phyloP scores from a whole-genome alignment of 108 stramenopile genomes.

The Halocafeteria seosinensis region DNA sequence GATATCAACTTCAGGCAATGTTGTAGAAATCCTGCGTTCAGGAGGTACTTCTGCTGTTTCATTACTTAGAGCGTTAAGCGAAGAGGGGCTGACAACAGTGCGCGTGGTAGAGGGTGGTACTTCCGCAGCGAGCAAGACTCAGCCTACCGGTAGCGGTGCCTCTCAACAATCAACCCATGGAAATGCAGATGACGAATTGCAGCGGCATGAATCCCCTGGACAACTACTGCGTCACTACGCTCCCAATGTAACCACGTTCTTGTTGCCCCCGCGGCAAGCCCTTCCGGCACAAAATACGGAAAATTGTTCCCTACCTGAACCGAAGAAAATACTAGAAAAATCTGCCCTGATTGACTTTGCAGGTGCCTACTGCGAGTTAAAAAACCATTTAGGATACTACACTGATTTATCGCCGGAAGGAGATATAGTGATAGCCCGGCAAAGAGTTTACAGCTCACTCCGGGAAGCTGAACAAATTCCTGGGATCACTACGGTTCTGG shows the following conservation, averaged over 20 bases:
- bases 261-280: slow-evolving; percentile 16
- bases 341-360: slow-evolving; percentile 9
- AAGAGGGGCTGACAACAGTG: neutral
- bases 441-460: slow-evolving; percentile 53
- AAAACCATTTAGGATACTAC: slow-evolving; percentile 57
- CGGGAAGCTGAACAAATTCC: slow-evolving; percentile 61
- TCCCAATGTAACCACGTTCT: slow-evolving; percentile 63
- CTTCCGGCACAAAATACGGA: neutral
- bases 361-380: slow-evolving; percentile 49
- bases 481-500: slow-evolving; percentile 36
- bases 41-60: slow-evolving; percentile 24
- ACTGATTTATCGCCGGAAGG: slow-evolving; percentile 48
- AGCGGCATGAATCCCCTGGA: slow-evolving; percentile 61
- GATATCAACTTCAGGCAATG: slow-evolving; percentile 6
- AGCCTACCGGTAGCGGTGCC: neutral
- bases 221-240: slow-evolving; percentile 85
- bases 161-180: neutral
- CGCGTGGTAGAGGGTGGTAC: neutral
- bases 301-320: slow-evolving; percentile 2
- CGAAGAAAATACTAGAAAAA: neutral
- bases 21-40: slow-evolving; percentile 14
- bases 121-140: too few species aligned
- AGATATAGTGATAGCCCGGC: slow-evolving; percentile 45
- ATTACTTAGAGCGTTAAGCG: neutral
- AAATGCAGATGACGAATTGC: slow-evolving; percentile 20